Conservation (phyloP, 768 basidiomycete genomes). For the Termitomyces sp. region DNA sequence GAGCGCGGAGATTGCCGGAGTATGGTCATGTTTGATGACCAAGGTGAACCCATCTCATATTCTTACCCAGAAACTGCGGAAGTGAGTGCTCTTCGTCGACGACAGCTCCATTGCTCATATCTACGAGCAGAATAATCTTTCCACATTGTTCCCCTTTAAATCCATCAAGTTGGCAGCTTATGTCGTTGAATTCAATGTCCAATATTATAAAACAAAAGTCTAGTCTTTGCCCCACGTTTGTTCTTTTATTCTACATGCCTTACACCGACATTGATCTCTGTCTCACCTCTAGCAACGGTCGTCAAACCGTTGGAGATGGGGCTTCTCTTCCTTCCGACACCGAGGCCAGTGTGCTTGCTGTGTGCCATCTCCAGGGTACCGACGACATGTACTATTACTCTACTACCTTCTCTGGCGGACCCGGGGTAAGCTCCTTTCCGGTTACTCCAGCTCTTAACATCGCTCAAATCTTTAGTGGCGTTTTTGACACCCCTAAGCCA, state of each 20-base stretch:
- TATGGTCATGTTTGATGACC: constrained; percentile 10
- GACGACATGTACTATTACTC: constrained; percentile 87
- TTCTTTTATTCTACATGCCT: constrained; percentile 7
- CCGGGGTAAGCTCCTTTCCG: constrained; percentile 51
- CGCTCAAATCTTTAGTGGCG: constrained; percentile 58
- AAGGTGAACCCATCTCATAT: constrained; percentile 9
- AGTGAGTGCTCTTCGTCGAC: constrained; percentile 4
- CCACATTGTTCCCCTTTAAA: constrained; percentile 19
- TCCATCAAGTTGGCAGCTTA: constrained; percentile 79
- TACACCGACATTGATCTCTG: constrained; percentile 8
- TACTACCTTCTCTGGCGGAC: constrained; percentile 91
- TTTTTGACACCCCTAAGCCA: constrained; percentile 84
- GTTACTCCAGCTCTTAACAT: background rate
- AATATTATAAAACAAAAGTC: constrained; percentile 73
- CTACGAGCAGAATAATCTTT: constrained; percentile 8
- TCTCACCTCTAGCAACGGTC: constrained; percentile 69
- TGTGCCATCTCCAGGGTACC: constrained; percentile 78
- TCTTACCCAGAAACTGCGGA: constrained; percentile 1
- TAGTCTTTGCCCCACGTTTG: constrained; percentile 95
- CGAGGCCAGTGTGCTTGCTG: constrained; percentile 77
- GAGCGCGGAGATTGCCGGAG: constrained; percentile 13
- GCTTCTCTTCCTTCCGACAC: constrained; percentile 73
- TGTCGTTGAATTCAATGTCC: constrained; percentile 70
- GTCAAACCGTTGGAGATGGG: constrained; percentile 97
- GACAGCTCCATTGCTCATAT: background rate